These are phyloP conservation scores for Populus euphratica DNA, from an alignment of 345 rosid genomes.

Conservation along the genomic window DNA sequence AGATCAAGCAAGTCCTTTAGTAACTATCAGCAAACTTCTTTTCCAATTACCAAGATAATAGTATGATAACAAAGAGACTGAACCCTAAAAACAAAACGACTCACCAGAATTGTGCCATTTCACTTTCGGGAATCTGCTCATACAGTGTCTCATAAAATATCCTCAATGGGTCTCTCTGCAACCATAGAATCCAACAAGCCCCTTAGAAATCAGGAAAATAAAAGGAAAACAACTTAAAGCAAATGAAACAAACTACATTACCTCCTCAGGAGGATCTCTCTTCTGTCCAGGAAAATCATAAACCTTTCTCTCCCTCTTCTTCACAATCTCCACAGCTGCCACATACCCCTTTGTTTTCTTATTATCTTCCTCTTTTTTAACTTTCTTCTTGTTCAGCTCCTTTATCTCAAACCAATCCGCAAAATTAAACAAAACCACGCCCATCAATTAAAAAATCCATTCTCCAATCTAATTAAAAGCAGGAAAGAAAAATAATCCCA, in stretches of 20 bases:
- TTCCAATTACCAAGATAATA: background rate
- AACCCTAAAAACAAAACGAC: constrained; percentile 17
- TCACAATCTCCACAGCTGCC: constrained; percentile 26
- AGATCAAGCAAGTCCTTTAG: background rate
- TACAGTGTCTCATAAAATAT: constrained; percentile 79
- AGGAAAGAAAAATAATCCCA: background rate
- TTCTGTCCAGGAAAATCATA: constrained; percentile 89
- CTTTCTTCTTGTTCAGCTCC: constrained; percentile 52
- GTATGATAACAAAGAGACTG: background rate
- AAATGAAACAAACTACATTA: constrained; percentile 34
- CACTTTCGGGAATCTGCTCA: constrained; percentile 72
- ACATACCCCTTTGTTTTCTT: constrained; percentile 33
- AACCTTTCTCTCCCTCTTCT: constrained; percentile 73
- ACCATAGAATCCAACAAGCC: constrained; percentile 20
- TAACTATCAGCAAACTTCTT: background rate
- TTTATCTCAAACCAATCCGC: constrained; percentile 22
- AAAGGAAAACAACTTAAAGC: background rate
- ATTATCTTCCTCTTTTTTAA: constrained; percentile 30
- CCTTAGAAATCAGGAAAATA: background rate
- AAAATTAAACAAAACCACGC: background rate
- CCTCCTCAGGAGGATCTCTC: constrained; percentile 82
- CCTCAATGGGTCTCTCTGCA: constrained; percentile 95
- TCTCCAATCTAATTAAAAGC: background rate
- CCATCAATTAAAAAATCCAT: background rate
- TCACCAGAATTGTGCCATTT: constrained; percentile 97